These are phyloP conservation scores for Oryza rufipogon DNA, from an alignment of 176 grass and related monocot genomes.

Conservation along the genomic window DNA sequence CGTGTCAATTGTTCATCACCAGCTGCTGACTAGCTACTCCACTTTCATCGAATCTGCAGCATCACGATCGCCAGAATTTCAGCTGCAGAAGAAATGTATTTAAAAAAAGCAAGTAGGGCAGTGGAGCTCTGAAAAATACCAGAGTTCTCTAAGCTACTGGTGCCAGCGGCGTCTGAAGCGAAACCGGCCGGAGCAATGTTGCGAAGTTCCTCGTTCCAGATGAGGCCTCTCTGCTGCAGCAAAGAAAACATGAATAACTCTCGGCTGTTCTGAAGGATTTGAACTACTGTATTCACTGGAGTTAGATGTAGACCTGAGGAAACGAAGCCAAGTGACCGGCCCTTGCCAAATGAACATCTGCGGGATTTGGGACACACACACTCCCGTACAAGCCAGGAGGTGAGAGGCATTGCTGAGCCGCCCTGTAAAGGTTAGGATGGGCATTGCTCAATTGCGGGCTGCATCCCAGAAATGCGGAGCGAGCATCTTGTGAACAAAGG, in stretches of 20 bases:
- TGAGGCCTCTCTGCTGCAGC: slow-evolving; percentile 34
- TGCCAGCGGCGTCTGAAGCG: slow-evolving; percentile 26
- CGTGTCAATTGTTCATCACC: neutral
- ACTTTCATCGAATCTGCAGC: slow-evolving; percentile 58
- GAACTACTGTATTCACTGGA: neutral
- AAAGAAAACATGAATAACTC: neutral
- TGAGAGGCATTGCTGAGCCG: slow-evolving; percentile 37
- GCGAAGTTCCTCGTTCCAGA: slow-evolving; percentile 59
- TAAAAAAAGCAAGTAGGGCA: neutral
- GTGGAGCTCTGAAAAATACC: slow-evolving; percentile 16
- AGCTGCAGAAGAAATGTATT: neutral
- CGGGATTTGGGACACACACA: slow-evolving; percentile 34
- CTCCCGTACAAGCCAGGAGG: slow-evolving; percentile 39
- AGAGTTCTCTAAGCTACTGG: slow-evolving; percentile 43
- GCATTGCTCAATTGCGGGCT: slow-evolving; percentile 46
- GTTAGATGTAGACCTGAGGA: slow-evolving; percentile 49
- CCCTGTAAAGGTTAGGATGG: slow-evolving; percentile 52
- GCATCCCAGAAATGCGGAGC: slow-evolving; percentile 41
- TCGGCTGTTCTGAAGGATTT: neutral
- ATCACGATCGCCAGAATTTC: neutral
- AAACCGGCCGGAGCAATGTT: slow-evolving; percentile 50
- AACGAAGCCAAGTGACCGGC: slow-evolving; percentile 45
- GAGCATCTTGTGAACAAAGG: slow-evolving; percentile 50
- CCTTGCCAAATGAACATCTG: slow-evolving; percentile 33
- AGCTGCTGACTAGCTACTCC: slow-evolving; percentile 40